Evolutionary conservation across 208 protist genomes (phyloP).

Genomic region (Acanthamoeba sp.): DNA sequence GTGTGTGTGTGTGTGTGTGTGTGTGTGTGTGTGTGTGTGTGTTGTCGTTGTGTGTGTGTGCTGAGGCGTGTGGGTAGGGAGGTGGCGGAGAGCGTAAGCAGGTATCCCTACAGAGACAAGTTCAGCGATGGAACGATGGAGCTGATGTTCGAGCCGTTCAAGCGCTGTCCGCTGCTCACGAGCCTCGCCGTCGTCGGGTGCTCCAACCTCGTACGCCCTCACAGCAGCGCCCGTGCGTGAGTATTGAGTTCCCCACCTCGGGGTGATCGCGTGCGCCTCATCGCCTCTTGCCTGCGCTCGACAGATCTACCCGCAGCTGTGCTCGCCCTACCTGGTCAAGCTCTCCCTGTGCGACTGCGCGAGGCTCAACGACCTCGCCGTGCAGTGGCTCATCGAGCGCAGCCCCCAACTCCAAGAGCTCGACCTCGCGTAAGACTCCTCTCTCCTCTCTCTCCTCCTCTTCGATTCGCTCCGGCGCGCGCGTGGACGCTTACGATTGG

Average conservation of each 20-base stretch:
- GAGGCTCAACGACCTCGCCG: constrained; percentile 23
- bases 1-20: background rate
- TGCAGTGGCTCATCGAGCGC: background rate
- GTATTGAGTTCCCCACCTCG: background rate
- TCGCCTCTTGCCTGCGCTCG: background rate
- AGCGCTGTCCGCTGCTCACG: background rate
- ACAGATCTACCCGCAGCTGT: constrained; percentile 26
- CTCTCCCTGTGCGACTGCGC: constrained; percentile 19
- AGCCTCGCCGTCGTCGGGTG: background rate
- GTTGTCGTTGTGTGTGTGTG: background rate
- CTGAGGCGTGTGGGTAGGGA: background rate
- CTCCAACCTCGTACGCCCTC: constrained; percentile 4
- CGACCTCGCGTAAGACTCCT: constrained; percentile 1
- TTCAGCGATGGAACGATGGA: background rate
- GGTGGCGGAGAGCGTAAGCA: background rate
- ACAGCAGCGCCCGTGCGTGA: no score
- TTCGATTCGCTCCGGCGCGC: no score
- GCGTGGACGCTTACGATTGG: no score
- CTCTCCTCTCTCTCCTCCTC: background rate
- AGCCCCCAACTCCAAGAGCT: background rate
- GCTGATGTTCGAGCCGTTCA: background rate
- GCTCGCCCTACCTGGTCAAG: constrained; percentile 16
- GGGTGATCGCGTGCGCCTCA: background rate
- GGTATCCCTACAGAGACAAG: constrained; percentile 8
- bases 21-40: background rate